Conservation (phyloP, 1,284 basidiomycete species). For the Cutaneotrichosporon sp. region DNA sequence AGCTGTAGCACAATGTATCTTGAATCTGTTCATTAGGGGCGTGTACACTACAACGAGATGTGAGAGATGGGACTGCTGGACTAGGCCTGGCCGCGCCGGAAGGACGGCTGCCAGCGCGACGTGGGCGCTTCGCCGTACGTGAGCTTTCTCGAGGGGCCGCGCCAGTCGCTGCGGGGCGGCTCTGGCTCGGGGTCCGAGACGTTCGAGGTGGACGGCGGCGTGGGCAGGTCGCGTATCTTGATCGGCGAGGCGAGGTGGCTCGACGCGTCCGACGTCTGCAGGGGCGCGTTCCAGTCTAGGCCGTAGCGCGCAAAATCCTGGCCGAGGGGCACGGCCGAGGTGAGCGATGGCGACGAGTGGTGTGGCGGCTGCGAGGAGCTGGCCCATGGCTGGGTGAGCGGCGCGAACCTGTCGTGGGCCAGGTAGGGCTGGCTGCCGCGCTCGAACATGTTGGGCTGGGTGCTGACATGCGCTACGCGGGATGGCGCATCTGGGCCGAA, state of each 20-base stretch:
- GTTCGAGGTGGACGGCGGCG: background rate
- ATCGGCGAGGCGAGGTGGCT: background rate
- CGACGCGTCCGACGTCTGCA: background rate
- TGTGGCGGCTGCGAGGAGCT: background rate
- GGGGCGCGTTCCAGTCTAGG: background rate
- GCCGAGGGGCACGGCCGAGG: background rate
- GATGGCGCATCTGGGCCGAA: no score
- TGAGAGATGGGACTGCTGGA: background rate
- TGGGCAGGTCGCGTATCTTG: background rate
- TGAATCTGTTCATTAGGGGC: background rate
- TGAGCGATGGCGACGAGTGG: background rate
- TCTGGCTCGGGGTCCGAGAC: background rate
- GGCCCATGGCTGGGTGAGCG: background rate
- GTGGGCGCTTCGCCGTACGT: background rate
- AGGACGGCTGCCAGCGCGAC: background rate
- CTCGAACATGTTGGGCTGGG: background rate
- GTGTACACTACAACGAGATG: no score
- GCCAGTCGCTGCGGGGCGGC: background rate
- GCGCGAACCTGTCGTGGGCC: no score
- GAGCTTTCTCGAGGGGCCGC: background rate
- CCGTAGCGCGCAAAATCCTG: background rate
- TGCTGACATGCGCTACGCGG: background rate
- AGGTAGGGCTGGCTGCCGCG: background rate
- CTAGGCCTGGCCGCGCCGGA: background rate
- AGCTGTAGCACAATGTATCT: slow-evolving; percentile 6